Percentiles rank a stretch among this genome's conserved stretches.
phyloP scores from a whole-genome alignment of 805 yeast species.

The Suhomyces kilbournensis region DNA sequence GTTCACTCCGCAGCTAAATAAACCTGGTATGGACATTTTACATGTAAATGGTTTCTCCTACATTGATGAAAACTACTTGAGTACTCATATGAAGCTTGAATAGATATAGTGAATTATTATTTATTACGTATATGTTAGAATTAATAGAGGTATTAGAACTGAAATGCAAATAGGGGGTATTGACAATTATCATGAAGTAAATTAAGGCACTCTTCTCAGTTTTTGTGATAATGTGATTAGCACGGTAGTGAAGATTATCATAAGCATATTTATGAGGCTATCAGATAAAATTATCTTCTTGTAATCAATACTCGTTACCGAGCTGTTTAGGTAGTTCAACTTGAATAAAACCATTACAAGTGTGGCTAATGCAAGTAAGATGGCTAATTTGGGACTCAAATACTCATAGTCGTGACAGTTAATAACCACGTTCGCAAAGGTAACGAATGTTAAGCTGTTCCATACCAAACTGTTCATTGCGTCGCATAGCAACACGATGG shows the following conservation, averaged over 20 bases:
- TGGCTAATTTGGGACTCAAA: conserved; percentile 4
- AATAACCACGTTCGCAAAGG: conserved; percentile 1
- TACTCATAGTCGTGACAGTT: background rate
- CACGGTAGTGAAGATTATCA: background rate
- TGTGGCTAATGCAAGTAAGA: conserved; percentile 1
- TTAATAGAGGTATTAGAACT: background rate
- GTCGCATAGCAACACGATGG: conserved; percentile 5
- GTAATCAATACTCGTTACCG: background rate
- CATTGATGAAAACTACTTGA: conserved; percentile 37
- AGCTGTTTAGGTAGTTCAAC: conserved; percentile 16
- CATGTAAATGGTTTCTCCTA: conserved; percentile 42
- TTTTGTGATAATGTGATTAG: background rate
- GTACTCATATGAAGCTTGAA: background rate
- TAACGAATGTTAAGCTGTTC: conserved; percentile 13
- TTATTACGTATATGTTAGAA: background rate
- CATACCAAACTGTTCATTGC: conserved; percentile 15
- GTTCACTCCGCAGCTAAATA: conserved; percentile 25
- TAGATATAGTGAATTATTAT: background rate
- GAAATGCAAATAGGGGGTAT: background rate
- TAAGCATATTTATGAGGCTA: background rate
- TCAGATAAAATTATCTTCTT: conserved; percentile 4
- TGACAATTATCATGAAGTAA: background rate
- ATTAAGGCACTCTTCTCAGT: background rate
- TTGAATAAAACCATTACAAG: conserved; percentile 17
- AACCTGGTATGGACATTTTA: conserved; percentile 26